A percentile compares a stretch with the other conserved stretches of the same genome.
These are phyloP conservation scores for Climacium dendroides DNA, from an alignment of 225 moss, liverwort and hornwort species.

Conservation along the genomic window DNA sequence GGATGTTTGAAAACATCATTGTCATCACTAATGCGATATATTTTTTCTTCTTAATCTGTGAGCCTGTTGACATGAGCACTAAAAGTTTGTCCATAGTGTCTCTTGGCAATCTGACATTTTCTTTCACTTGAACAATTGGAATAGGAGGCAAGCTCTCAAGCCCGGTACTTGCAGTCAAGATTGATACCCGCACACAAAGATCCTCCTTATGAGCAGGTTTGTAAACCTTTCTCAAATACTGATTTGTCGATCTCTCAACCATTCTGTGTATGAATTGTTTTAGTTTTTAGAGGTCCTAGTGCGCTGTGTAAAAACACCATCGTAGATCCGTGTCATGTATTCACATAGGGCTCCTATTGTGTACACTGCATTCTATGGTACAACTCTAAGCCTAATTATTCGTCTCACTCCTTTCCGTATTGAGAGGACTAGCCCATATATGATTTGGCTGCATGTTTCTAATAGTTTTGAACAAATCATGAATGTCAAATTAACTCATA, in stretches of 20 bases:
- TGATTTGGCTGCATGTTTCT: not conserved
- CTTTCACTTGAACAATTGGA: not conserved
- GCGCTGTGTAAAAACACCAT: not conserved
- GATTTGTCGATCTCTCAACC: not conserved
- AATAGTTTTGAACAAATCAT: not conserved
- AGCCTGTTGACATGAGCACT: not conserved
- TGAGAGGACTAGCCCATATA: not conserved
- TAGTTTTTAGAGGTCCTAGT: not conserved
- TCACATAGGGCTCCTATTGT: not conserved
- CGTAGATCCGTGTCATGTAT: not conserved
- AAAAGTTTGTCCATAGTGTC: not conserved
- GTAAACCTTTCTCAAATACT: not conserved
- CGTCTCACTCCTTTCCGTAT: not conserved
- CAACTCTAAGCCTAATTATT: not conserved
- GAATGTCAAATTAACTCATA: not conserved
- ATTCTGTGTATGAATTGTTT: not conserved
- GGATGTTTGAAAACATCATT: not conserved
- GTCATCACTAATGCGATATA: not conserved
- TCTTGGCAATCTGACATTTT: not conserved
- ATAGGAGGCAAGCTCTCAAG: conserved; percentile 95
- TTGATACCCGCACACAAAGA: conserved; percentile 96
- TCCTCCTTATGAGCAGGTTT: conserved; percentile 84
- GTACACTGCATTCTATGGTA: not conserved
- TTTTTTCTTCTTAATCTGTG: not conserved
- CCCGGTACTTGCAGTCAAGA: conserved; percentile 89